Evolutionary conservation across 2,329 filamentous ascomycete species (phyloP).

Genomic region (Fusarium veterinarium): DNA sequence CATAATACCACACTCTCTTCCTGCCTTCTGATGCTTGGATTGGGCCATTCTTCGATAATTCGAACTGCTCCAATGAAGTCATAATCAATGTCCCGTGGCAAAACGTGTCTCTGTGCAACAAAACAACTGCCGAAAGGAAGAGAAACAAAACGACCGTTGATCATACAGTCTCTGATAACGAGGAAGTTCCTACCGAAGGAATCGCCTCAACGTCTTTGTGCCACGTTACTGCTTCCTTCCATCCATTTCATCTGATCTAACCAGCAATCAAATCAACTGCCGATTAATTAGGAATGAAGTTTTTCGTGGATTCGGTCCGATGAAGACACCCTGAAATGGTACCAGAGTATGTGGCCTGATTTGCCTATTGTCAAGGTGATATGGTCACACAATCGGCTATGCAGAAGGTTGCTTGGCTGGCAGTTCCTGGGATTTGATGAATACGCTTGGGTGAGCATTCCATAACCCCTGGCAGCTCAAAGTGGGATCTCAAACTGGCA

Average conservation of each 20-base stretch:
- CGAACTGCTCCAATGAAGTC: background rate
- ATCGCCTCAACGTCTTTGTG: constrained; percentile 6
- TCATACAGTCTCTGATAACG: background rate
- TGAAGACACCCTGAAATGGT: background rate
- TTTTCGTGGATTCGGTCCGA: constrained; percentile 6
- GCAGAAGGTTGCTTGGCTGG: constrained; percentile 16
- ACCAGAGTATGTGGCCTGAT: background rate
- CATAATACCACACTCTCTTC: background rate
- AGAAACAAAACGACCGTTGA: background rate
- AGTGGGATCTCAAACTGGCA: background rate
- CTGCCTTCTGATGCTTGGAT: background rate
- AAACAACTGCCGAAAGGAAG: background rate
- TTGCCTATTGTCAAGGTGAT: background rate
- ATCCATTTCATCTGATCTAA: background rate
- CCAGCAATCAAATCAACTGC: background rate
- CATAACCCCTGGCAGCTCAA: background rate
- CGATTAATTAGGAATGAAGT: background rate
- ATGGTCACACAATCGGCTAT: constrained; percentile 17
- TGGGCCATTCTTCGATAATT: too few species aligned
- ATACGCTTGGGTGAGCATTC: background rate
- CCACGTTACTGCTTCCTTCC: background rate
- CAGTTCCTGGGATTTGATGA: background rate
- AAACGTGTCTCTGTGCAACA: background rate
- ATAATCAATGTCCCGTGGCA: background rate
- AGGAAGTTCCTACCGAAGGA: background rate